Percentiles rank a stretch among this genome's conserved stretches.
Evolutionary conservation across 495 filamentous ascomycete species (phyloP).

Genomic region (Aspergillus sclerotioniger): DNA sequence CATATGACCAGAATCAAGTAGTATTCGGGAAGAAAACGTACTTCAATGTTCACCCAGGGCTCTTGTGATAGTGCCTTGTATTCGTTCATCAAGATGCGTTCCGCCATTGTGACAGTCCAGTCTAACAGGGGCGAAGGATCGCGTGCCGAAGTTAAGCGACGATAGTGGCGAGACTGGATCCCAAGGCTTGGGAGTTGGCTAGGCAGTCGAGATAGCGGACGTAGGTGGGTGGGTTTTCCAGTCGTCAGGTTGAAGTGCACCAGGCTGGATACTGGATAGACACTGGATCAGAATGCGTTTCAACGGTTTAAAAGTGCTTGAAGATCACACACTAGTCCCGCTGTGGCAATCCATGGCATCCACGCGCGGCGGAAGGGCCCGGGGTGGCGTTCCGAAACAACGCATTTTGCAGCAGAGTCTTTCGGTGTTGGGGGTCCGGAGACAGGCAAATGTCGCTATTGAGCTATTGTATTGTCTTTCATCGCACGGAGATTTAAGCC

Average conservation of each 20-base stretch:
- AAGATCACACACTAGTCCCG: constrained; percentile 5
- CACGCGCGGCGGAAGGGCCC: constrained; percentile 18
- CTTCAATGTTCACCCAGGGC: constrained; percentile 90
- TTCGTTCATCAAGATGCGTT: constrained; percentile 86
- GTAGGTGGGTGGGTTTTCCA: not conserved
- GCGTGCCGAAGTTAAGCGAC: constrained; percentile 1
- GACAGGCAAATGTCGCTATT: too few relatives aligned
- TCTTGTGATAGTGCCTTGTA: constrained; percentile 79
- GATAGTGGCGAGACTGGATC: not conserved
- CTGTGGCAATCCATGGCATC: constrained; percentile 14
- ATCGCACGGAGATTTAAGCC: too few relatives aligned
- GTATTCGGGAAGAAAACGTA: constrained; percentile 32
- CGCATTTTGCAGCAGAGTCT: not conserved
- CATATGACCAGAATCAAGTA: not conserved
- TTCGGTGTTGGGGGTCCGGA: not conserved
- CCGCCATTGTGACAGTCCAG: constrained; percentile 49
- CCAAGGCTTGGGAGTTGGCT: not conserved
- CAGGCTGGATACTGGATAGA: not conserved
- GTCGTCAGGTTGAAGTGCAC: not conserved
- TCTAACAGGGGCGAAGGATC: constrained; percentile 2
- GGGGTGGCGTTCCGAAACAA: constrained; percentile 17
- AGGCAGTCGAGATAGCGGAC: not conserved
- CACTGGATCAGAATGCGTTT: not conserved
- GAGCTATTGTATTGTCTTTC: too few relatives aligned
- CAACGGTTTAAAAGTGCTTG: constrained; percentile 6